phyloP scores from a whole-genome alignment of 176 grass and related monocot genomes.

The Hsuehochloa calcarea region DNA sequence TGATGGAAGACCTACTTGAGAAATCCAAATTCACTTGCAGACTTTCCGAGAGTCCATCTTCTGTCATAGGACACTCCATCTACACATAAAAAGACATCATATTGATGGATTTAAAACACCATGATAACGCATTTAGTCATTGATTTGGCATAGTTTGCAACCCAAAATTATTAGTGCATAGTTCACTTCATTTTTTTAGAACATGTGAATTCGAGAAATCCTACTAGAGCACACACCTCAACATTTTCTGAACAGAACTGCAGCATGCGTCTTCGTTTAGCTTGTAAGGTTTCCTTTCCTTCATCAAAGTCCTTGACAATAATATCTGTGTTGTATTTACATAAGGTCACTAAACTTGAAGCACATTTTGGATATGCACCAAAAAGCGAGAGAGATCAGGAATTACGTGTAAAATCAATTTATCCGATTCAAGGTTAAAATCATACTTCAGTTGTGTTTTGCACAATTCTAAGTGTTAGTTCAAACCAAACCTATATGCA shows the following conservation, averaged over 20 bases:
- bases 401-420: conserved; percentile 20
- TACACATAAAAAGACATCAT: conserved; percentile 33
- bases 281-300: conserved; percentile 72
- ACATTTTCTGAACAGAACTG: conserved; percentile 77
- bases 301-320: conserved; percentile 59
- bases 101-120: conserved; percentile 16
- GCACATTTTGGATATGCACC: neutral
- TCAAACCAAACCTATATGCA: neutral
- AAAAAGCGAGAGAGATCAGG: neutral
- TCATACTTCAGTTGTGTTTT: neutral
- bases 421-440: neutral
- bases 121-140: neutral
- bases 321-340: conserved; percentile 45
- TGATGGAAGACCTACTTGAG: conserved; percentile 45
- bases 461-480: neutral
- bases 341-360: conserved; percentile 24
- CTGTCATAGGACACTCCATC: conserved; percentile 53
- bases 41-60: conserved; percentile 61
- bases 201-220: neutral
- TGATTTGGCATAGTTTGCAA: conserved; percentile 1
- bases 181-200: conserved; percentile 12
- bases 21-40: conserved; percentile 61
- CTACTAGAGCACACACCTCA: conserved; percentile 39
- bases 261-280: conserved; percentile 83
- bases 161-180: neutral